Percentiles rank a stretch among this genome's conserved stretches.
phyloP scores from a whole-genome alignment of 2,329 filamentous ascomycete species.

The Sporothrix sp. region DNA sequence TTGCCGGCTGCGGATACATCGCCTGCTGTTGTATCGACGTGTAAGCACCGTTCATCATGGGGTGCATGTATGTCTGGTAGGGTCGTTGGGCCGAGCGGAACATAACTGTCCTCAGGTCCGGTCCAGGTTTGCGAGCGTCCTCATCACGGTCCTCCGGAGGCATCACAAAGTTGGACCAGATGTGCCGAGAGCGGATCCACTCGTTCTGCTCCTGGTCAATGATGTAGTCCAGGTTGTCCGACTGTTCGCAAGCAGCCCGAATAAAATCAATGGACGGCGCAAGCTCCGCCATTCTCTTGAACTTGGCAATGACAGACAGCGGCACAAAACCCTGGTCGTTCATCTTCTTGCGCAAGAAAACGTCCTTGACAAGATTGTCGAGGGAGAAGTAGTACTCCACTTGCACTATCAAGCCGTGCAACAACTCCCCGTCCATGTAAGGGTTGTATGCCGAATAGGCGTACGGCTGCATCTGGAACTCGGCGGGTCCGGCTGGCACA shows the following conservation, averaged over 20 bases:
- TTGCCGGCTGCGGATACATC: constrained; percentile 18
- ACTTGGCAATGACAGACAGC: constrained; percentile 68
- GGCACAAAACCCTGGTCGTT: constrained; percentile 89
- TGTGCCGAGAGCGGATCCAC: constrained; percentile 62
- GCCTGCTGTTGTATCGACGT: constrained; percentile 17
- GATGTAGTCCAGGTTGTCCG: constrained; percentile 63
- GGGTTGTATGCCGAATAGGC: background rate
- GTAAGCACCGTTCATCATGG: constrained; percentile 25
- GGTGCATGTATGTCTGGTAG: constrained; percentile 17
- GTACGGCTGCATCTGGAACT: constrained; percentile 14
- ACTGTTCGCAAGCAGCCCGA: constrained; percentile 64
- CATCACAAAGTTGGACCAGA: constrained; percentile 74
- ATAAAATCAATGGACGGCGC: constrained; percentile 64
- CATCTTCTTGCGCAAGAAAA: constrained; percentile 83
- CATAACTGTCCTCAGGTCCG: constrained; percentile 20
- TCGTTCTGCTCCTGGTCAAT: constrained; percentile 68
- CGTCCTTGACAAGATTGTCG: constrained; percentile 89
- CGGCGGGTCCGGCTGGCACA: constrained; percentile 11
- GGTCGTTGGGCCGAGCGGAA: constrained; percentile 25
- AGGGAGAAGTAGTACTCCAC: constrained; percentile 96
- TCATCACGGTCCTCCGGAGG: constrained; percentile 61
- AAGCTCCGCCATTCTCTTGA: constrained; percentile 71
- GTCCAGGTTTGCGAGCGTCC: constrained; percentile 64
- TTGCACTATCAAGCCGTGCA: constrained; percentile 37
- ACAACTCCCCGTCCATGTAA: constrained; percentile 18